Percentiles rank a stretch among this genome's conserved stretches.
phyloP scores from a whole-genome alignment of 352 stramenopile species.

The Pythium sukuiense region DNA sequence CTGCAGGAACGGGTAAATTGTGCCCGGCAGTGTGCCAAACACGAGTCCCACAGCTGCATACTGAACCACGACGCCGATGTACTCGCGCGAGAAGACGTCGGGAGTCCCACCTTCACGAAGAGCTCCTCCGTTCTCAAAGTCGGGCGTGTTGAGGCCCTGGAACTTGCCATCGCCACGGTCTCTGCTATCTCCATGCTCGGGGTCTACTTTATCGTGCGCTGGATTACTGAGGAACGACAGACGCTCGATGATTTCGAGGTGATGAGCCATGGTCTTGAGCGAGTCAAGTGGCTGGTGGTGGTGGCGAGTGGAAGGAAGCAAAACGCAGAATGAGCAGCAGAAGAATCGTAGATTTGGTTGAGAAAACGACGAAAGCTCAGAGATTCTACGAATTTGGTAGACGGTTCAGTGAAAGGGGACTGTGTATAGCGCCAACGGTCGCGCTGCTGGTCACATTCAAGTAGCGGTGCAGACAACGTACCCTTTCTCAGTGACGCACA shows the following conservation, averaged over 20 bases:
- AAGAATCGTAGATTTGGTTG: no score
- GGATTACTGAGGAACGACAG: slow-evolving; percentile 39
- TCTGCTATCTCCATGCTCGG: slow-evolving; percentile 3
- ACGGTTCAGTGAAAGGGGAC: no score
- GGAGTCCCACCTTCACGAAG: slow-evolving; percentile 39
- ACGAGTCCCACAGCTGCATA: slow-evolving; percentile 51
- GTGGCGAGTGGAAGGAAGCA: no score
- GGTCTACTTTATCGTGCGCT: slow-evolving; percentile 24
- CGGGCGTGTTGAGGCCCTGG: slow-evolving; percentile 33
- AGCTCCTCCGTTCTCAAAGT: slow-evolving; percentile 39
- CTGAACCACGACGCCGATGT: slow-evolving; percentile 51
- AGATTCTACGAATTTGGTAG: no score
- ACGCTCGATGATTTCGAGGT: slow-evolving; percentile 24
- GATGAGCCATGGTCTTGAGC: no score
- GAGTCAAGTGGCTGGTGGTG: no score
- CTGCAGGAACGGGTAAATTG: slow-evolving; percentile 54
- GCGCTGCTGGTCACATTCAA: no score
- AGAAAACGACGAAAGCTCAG: no score
- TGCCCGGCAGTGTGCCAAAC: slow-evolving; percentile 42
- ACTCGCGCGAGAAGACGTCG: slow-evolving; percentile 31
- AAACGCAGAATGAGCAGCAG: no score
- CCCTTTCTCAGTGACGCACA: no score
- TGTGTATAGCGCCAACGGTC: no score
- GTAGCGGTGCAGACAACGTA: no score
- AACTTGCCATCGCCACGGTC: slow-evolving; percentile 28